phyloP scores from a whole-genome alignment of 179 eudicot species.

The Spinacia oleracea region DNA sequence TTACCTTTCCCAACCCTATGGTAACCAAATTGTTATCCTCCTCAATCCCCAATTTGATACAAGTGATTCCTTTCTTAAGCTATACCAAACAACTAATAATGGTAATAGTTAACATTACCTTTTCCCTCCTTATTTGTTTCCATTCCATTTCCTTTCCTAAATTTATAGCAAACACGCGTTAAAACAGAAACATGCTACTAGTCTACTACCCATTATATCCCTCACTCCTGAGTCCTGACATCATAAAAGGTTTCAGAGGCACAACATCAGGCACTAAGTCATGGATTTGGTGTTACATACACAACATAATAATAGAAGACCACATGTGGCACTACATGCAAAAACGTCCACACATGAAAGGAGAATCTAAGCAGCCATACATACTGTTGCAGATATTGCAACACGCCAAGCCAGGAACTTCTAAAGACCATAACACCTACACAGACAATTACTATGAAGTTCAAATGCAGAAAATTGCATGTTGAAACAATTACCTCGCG shows the following conservation, averaged over 20 bases:
- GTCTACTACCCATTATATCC: not conserved
- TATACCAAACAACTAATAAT: too few species aligned
- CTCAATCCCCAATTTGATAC: too few species aligned
- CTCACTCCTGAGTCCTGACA: not conserved
- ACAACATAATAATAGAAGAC: not conserved
- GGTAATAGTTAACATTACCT: too few species aligned
- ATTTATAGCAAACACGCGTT: too few species aligned
- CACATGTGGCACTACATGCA: not conserved
- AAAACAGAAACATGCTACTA: not conserved
- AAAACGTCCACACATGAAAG: not conserved
- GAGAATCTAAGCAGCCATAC: not conserved
- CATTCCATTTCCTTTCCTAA: too few species aligned
- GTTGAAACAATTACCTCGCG: conserved; percentile 48
- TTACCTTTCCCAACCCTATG: too few species aligned
- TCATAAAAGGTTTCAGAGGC: not conserved
- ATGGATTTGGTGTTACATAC: not conserved
- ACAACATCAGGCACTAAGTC: not conserved
- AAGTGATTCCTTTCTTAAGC: too few species aligned
- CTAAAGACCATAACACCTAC: not conserved
- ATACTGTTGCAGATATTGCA: not conserved
- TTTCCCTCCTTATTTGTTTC: too few species aligned
- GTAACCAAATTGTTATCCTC: too few species aligned
- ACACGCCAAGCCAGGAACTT: not conserved
- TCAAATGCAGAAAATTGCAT: not conserved
- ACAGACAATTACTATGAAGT: not conserved